Base-by-base conservation (phyloP, 805 yeast genomes). In the Metschnikowia lochheadii region DNA sequence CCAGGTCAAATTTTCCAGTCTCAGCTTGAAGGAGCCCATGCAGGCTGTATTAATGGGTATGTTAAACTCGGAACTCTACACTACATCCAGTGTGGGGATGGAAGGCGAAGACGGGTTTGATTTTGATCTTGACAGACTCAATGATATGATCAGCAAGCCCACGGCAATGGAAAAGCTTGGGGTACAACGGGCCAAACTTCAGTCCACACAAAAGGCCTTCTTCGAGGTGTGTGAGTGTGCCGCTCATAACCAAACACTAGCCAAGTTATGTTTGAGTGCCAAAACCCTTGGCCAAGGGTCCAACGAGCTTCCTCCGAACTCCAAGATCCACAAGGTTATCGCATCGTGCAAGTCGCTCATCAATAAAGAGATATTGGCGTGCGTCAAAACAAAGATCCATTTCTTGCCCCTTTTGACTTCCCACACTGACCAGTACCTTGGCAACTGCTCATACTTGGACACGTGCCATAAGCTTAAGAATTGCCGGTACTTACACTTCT, bases 361-460 rank as follows among this genome's bases (percentile, higher is more conserved):
- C 39, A 38, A 49, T 20, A 52, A 50, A 20, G 60, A 56, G 14
- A 46, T 49, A 3, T 35, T 41, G 34, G 44, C 46, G 31, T 60
- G 63, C 37, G 51, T 49, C 23, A 47, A 49, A 35, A 49, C 41
- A 58, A 69, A 55, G 55, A 67, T 45, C 65, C 74, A 53, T 61
- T 73, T 49, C 37, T 43, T 60, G 53, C 65, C 67, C 14, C 43
- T 57, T 34, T 46, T 57, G 40, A 54, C 58, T 10, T 47, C 64
- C 14, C 83, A 80, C 50, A 89, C 97, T 0, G 97, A 92, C 59
- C 49, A 69, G 2, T 68, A 76, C 15, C 64, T 89, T 6, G 97
- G 97, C 0, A 97, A 91, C 66, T 91, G 98, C 64, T 90, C 97
- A 8, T 91, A 91, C 63, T 75, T 91, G 52, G 97, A 91, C 63